A percentile compares a stretch with the other conserved stretches of the same genome.
Conservation (phyloP, 257 asterid species). For the Solanum chaucha region DNA sequence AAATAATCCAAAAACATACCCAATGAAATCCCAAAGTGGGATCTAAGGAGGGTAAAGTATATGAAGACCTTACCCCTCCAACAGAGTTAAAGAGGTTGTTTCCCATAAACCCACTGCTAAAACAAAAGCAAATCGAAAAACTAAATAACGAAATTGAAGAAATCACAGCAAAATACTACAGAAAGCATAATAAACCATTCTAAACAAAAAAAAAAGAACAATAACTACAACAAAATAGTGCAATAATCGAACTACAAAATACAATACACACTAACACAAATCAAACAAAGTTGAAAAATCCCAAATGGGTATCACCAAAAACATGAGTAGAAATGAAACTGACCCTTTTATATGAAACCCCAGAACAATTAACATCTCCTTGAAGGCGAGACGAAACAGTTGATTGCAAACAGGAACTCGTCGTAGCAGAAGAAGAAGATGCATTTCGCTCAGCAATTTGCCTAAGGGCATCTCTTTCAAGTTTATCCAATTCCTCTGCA, state of each 20-base stretch:
- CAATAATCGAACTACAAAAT: background rate
- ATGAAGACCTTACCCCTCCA: too few species aligned
- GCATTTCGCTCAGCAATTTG: conserved; percentile 55
- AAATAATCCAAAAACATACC: background rate
- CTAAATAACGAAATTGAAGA: too few species aligned
- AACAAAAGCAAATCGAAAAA: background rate
- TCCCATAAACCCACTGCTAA: background rate
- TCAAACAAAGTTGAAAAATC: background rate
- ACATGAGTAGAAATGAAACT: background rate
- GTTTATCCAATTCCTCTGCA: conserved; percentile 56
- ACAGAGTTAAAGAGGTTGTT: background rate
- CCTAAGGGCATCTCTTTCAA: conserved; percentile 63
- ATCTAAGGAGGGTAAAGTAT: too few species aligned
- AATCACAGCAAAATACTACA: background rate
- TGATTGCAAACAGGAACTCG: background rate
- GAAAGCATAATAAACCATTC: background rate
- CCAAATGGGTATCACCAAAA: background rate
- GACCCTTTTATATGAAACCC: background rate
- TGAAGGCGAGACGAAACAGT: background rate
- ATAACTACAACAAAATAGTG: background rate
- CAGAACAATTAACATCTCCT: background rate
- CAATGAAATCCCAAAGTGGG: background rate
- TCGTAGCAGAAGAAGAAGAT: conserved; percentile 37
- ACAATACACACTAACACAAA: background rate
- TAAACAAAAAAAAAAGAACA: background rate